Evolutionary conservation across 2,329 filamentous ascomycete species (phyloP).

Genomic region (Cercospora zeae-maydis): DNA sequence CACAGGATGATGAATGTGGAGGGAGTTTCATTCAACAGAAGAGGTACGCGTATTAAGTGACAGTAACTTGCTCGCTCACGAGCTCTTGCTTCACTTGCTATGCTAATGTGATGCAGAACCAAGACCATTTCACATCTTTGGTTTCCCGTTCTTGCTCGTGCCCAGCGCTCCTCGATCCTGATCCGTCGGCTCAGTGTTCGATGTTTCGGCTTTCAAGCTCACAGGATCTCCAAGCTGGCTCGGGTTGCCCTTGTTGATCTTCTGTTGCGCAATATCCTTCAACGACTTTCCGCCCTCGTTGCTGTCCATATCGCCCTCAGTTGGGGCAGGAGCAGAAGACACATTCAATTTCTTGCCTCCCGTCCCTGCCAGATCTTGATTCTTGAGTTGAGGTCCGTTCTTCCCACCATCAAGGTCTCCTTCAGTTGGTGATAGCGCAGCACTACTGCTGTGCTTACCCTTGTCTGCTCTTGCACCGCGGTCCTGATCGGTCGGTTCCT

Average conservation of each 20-base stretch:
- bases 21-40: not conserved
- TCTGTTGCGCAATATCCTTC: conserved; percentile 27
- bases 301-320: conserved; percentile 18
- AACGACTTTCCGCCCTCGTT: conserved; percentile 20
- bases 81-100: not conserved
- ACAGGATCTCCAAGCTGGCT: conserved; percentile 38
- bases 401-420: not conserved
- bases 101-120: not conserved
- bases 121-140: conserved; percentile 31
- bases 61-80: not conserved
- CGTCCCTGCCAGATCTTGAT: conserved; percentile 9
- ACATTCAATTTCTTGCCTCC: conserved; percentile 8
- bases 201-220: conserved; percentile 37
- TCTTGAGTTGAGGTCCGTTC: not conserved
- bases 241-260: conserved; percentile 32
- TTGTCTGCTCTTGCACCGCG: conserved; percentile 30
- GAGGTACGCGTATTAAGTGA: not conserved
- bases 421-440: conserved; percentile 11
- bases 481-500: conserved; percentile 35
- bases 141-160: conserved; percentile 29
- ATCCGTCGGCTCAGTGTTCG: conserved; percentile 34
- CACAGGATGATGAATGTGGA: not conserved
- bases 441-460: conserved; percentile 10
- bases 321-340: conserved; percentile 8
- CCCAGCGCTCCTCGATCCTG: conserved; percentile 34